A percentile compares a stretch with the other conserved stretches of the same genome.
phyloP scores from a whole-genome alignment of 345 rosid species.

The Eucalyptus regnans region DNA sequence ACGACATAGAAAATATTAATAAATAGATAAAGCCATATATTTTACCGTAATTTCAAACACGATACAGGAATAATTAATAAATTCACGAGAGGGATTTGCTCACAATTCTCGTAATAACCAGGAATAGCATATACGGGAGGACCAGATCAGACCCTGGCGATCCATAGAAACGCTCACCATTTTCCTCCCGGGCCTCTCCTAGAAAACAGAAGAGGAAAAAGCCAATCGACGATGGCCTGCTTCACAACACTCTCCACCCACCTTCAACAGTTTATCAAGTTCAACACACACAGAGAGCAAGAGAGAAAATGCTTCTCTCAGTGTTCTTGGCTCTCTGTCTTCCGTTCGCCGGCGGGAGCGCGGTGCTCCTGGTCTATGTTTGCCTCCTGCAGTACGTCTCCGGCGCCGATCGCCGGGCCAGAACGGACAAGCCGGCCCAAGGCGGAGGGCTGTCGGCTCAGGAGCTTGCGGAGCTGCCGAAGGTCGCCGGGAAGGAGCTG shows the following conservation, averaged over 20 bases:
- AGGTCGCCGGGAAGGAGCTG: constrained; percentile 51
- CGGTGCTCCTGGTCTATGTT: constrained; percentile 40
- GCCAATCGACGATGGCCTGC: not conserved
- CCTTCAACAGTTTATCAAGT: not conserved
- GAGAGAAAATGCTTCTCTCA: constrained; percentile 23
- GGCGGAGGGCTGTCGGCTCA: constrained; percentile 36
- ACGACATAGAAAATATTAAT: not conserved
- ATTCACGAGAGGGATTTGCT: not conserved
- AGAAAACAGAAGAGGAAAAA: not conserved
- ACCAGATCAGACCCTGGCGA: not conserved
- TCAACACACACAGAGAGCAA: not conserved
- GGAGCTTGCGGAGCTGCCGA: constrained; percentile 61
- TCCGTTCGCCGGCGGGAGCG: constrained; percentile 61
- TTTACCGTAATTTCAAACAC: not conserved
- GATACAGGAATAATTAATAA: not conserved
- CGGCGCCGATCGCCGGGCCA: not conserved
- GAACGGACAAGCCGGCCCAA: constrained; percentile 2
- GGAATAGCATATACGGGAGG: not conserved
- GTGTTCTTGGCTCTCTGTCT: constrained; percentile 56
- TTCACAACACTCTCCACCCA: not conserved
- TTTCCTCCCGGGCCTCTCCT: not conserved
- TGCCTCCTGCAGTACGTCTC: constrained; percentile 29
- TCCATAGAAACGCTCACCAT: not conserved
- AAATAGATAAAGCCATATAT: not conserved
- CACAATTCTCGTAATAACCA: not conserved